Percentiles rank a stretch among this genome's conserved stretches.
Conservation (phyloP, 192 early-diverging fungal genomes). For the Backusella psychrophila region DNA sequence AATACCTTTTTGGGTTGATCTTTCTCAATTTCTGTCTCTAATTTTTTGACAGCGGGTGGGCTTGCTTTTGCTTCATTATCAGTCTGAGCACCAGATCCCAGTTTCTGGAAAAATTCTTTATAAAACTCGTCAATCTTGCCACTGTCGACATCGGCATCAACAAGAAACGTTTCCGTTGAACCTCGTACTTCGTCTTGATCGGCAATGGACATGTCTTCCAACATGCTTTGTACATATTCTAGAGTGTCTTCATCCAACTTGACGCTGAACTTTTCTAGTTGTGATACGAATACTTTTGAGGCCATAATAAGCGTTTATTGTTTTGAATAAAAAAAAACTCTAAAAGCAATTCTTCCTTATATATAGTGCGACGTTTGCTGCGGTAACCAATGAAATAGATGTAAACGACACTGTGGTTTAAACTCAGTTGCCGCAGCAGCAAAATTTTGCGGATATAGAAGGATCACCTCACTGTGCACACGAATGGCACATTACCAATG, state of each 20-base stretch:
- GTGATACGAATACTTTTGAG: conserved; percentile 14
- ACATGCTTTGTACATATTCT: conserved; percentile 44
- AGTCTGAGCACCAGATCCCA: not conserved
- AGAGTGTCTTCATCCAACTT: conserved; percentile 48
- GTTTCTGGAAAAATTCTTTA: conserved; percentile 4
- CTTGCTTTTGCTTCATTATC: not conserved
- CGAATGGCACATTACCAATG: not conserved
- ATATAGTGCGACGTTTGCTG: not conserved
- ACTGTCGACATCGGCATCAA: conserved; percentile 50
- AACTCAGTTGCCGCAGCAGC: not conserved
- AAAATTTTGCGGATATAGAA: not conserved
- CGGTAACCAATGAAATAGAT: not conserved
- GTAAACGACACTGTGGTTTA: not conserved
- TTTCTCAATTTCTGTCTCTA: not conserved
- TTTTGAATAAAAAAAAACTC: not conserved
- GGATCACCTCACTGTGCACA: not conserved
- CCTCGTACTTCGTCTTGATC: conserved; percentile 44
- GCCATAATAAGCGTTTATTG: not conserved
- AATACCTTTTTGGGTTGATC: conserved; percentile 4
- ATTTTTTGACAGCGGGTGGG: not conserved
- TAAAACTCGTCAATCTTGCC: conserved; percentile 41
- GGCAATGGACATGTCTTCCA: conserved; percentile 30
- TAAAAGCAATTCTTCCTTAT: not conserved
- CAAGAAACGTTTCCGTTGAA: conserved; percentile 48
- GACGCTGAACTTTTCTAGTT: conserved; percentile 24